Conservation (phyloP, 2,329 filamentous ascomycete species). For the Colletotrichum melonis region DNA sequence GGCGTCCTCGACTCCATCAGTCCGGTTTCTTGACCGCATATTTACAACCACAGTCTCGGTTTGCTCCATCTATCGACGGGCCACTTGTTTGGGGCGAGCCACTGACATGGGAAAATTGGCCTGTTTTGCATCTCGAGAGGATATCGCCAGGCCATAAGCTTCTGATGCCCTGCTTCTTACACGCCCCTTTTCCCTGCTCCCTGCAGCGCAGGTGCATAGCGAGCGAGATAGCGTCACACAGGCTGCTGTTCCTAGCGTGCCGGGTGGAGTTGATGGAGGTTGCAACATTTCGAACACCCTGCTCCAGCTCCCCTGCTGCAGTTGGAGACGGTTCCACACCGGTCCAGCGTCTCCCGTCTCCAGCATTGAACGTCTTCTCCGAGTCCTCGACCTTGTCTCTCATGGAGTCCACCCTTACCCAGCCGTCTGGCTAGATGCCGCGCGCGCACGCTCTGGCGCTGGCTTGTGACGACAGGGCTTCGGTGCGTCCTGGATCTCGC, state of each 20-base stretch:
- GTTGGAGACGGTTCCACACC: constrained; percentile 22
- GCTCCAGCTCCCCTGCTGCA: not conserved
- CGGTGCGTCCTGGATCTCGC: constrained; percentile 22
- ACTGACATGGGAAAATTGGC: not conserved
- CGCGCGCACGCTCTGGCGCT: constrained; percentile 8
- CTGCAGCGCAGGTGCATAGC: constrained; percentile 20
- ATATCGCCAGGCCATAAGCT: constrained; percentile 14
- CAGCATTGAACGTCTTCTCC: constrained; percentile 16
- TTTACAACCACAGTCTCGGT: constrained; percentile 9
- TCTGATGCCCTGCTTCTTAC: constrained; percentile 9
- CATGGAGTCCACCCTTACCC: constrained; percentile 21
- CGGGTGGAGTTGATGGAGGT: constrained; percentile 26
- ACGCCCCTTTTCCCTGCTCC: constrained; percentile 35
- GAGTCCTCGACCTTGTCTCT: constrained; percentile 3
- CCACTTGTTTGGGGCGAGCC: not conserved
- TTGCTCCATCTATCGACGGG: constrained; percentile 17
- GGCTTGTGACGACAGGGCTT: constrained; percentile 33
- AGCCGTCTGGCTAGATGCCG: constrained; percentile 21
- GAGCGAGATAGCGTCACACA: constrained; percentile 35
- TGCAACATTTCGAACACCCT: constrained; percentile 10
- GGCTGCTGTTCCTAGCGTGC: constrained; percentile 34
- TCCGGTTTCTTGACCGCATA: not conserved
- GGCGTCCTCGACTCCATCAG: not conserved
- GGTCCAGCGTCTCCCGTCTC: constrained; percentile 27
- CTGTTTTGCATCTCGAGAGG: not conserved